Evolutionary conservation across 2,329 filamentous ascomycete species (phyloP).

Genomic region (Aspergillus ustus): DNA sequence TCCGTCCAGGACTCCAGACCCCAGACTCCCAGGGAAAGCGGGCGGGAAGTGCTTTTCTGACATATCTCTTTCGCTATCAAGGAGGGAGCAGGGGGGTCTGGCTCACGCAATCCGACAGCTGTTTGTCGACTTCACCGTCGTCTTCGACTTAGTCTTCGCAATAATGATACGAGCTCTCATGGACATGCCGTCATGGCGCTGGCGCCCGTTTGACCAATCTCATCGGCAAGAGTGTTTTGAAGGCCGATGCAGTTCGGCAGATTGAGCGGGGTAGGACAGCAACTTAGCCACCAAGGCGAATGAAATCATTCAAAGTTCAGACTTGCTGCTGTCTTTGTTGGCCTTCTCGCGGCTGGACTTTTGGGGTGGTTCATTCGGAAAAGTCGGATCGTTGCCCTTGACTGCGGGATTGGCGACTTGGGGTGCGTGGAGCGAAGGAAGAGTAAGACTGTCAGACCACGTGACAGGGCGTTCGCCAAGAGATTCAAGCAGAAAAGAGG

Average conservation of each 20-base stretch:
- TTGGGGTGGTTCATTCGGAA: not conserved
- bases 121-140: not conserved
- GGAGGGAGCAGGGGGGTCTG: too few species aligned
- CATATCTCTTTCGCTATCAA: constrained; percentile 3
- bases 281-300: not conserved
- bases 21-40: not conserved
- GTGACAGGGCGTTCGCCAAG: not conserved
- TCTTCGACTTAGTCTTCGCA: not conserved
- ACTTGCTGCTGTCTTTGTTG: not conserved
- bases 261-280: constrained; percentile 3
- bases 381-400: not conserved
- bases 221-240: not conserved
- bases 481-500: not conserved
- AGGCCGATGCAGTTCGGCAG: not conserved
- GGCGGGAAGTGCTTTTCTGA: not conserved
- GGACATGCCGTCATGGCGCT: constrained; percentile 7
- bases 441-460: not conserved
- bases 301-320: not conserved
- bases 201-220: not conserved
- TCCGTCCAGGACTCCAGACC: not conserved
- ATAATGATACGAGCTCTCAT: constrained; percentile 11
- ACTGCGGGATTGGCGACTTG: not conserved
- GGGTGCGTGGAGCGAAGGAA: not conserved
- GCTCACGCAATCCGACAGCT: not conserved
- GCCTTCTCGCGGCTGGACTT: not conserved